Evolutionary conservation across 768 basidiomycete genomes (phyloP), one percentile per base, ranked within the genome.

Genomic region (Agrocybe chaxingu): DNA sequence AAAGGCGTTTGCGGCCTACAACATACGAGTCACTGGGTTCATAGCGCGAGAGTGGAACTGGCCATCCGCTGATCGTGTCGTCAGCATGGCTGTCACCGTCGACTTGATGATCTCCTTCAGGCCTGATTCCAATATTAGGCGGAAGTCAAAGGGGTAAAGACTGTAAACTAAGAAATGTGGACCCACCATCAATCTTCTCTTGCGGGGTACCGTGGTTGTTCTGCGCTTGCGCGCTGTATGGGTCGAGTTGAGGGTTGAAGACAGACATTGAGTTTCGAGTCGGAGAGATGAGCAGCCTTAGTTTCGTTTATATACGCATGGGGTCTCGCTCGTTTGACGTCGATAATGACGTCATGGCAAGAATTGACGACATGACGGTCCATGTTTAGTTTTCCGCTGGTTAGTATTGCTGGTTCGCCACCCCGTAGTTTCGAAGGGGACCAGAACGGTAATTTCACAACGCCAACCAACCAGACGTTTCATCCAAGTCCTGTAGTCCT

Each of bases 21-120:
- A 55, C 82, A 38, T 57, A 89, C 88, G 79, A 35, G 76, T 71
- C n/a, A 79, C 73, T 13, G 87, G 86, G 11, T 78, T 74, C 92
- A 95, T 94, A 19, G 85, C 85, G 49, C 92, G 79, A 7, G 89
- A 82, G 65, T 94, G 92, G 16, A 95, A 66, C 38, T 78, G 70
- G 0, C 89, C 90, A 48, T 80, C 73, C 10, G 75, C 61, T 12
- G 82, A 76, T 34, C 86, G 84, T 10, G 89, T 90, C 8, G 88
- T 87, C 13, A 94, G 69, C 85, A 93, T 90, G 46, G 85, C 87
- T 0, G 79, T 82, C 58, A 80, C 74, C 7, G 84, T 82, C 1
- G 72, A 68, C 50, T 82, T 78, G 48, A 92, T 63, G 50, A 93
- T 80, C 19, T 72, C 70, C 53, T 85, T 82, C 30, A 92, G 76